A percentile compares a stretch with the other conserved stretches of the same genome.
Conservation (phyloP, 345 rosid genomes). For the Bruguiera parviflora region DNA sequence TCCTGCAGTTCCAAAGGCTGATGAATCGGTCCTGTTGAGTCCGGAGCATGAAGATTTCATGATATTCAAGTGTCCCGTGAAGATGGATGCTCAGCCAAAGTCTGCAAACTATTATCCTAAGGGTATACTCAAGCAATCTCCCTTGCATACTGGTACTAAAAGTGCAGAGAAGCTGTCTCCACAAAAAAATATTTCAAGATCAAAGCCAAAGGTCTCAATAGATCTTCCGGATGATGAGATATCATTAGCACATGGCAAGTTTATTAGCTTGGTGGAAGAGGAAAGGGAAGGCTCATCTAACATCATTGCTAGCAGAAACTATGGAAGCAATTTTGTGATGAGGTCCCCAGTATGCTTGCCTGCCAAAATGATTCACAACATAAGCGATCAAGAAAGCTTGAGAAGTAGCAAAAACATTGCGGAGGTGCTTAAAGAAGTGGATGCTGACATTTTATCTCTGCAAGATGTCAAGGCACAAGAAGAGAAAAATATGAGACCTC, state of each 20-base stretch:
- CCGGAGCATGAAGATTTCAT: constrained; percentile 27
- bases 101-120: constrained; percentile 36
- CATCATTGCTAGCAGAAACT: constrained; percentile 34
- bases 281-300: constrained; percentile 34
- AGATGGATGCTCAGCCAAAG: constrained; percentile 15
- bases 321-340: constrained; percentile 51
- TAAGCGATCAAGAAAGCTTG: constrained; percentile 42
- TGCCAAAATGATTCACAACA: constrained; percentile 32
- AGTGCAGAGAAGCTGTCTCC: constrained; percentile 26
- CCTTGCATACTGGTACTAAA: constrained; percentile 35
- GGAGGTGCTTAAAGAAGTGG: constrained; percentile 75
- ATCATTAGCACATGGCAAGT: constrained; percentile 57
- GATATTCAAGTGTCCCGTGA: constrained; percentile 24
- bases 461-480: constrained; percentile 94
- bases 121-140: constrained; percentile 89
- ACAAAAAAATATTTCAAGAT: constrained; percentile 30
- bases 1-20: constrained; percentile 57
- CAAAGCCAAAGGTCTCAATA: constrained; percentile 69
- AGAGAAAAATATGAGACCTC: constrained; percentile 77
- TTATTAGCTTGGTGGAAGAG: constrained; percentile 42
- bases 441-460: constrained; percentile 76
- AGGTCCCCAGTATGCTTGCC: constrained; percentile 87
- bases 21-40: constrained; percentile 28
- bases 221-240: constrained; percentile 96
- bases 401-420: constrained; percentile 59